Evolutionary conservation across 2,329 filamentous ascomycete genomes (phyloP), one percentile per base, ranked within the genome.

Genomic region (Stagonosporopsis cucurbitacearum): DNA sequence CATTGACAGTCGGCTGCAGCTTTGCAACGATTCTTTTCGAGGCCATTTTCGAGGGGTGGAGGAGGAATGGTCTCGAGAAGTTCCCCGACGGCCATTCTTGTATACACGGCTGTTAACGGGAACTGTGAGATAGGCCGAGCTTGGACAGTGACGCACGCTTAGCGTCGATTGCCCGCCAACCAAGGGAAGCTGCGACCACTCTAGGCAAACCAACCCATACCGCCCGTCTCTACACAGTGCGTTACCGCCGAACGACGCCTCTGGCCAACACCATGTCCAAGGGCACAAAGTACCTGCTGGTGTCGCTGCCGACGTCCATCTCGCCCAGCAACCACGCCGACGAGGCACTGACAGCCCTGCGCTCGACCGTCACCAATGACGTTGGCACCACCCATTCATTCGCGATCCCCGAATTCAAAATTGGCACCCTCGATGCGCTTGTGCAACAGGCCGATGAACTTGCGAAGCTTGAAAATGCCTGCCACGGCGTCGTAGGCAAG

Each of bases 371-470:
- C 51, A 82, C 86, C 45, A 79, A 85, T 54, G 91, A 96, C 68
- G 88, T 90, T 75, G 92, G 90, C 73, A 86, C 84, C 48, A 88
- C 92, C 41, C 80, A 87, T 47, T 87, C 88, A 2, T 97, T 98
- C 73, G 80, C 85, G 53, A 89, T 98, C 61, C 95, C 95, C 19
- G 89, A 92, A 63, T 97, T 99, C 84, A 99, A 98, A 82, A 96
- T 99, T 75, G 95, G 95, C 55, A 97, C 95, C 0, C 84, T 99
- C 33, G 95, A 99, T 79, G 92, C 90, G 35, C 83, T 99, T 54
- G 92, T 99, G 40, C 91, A 96, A 79, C 94, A 99, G 78, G 95
- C 95, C 53, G 95, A 99, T 72, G 95, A 98, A 72, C 82, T 99
- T 50, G 84, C 88, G 56, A 98, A 97, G 85, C 87, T 98, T 47